These are phyloP conservation scores for Phytophthora pini DNA, from an alignment of 352 stramenopile species.

Conservation along the genomic window DNA sequence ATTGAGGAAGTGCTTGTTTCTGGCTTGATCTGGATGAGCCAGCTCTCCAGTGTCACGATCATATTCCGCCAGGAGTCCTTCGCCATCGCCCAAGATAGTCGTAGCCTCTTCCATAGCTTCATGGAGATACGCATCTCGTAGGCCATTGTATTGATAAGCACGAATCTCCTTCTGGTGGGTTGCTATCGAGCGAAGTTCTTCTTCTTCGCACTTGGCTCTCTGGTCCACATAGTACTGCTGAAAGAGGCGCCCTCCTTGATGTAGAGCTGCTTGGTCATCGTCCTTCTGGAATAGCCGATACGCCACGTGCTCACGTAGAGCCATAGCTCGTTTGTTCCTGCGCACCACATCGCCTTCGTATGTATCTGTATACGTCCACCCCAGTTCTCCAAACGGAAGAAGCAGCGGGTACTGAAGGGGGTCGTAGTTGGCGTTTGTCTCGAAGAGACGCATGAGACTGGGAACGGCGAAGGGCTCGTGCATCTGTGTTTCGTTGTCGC, in stretches of 20 bases:
- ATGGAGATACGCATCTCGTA: too few species aligned
- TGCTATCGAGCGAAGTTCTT: too few species aligned
- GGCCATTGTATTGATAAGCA: too few species aligned
- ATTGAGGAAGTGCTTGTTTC: background rate
- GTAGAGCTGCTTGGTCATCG: background rate
- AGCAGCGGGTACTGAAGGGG: constrained; percentile 8
- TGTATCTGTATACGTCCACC: constrained; percentile 10
- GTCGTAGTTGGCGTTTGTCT: background rate
- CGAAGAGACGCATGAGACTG: constrained; percentile 1
- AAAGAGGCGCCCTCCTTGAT: background rate
- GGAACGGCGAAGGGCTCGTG: too few species aligned
- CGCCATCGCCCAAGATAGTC: too few species aligned
- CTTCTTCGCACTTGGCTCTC: background rate
- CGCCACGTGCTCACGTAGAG: background rate
- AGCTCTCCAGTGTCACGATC: too few species aligned
- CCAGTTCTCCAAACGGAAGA: constrained; percentile 3
- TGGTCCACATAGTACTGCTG: background rate
- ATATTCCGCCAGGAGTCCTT: too few species aligned
- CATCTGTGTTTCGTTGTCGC: too few species aligned
- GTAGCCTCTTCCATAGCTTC: too few species aligned
- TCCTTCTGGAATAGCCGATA: constrained; percentile 1
- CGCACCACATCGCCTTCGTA: background rate
- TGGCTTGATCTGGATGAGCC: too few species aligned
- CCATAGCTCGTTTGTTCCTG: background rate
- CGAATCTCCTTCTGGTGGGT: too few species aligned